Base-by-base conservation (phyloP, 1,284 basidiomycete species). In the Taiwanofungus camphoratus region DNA sequence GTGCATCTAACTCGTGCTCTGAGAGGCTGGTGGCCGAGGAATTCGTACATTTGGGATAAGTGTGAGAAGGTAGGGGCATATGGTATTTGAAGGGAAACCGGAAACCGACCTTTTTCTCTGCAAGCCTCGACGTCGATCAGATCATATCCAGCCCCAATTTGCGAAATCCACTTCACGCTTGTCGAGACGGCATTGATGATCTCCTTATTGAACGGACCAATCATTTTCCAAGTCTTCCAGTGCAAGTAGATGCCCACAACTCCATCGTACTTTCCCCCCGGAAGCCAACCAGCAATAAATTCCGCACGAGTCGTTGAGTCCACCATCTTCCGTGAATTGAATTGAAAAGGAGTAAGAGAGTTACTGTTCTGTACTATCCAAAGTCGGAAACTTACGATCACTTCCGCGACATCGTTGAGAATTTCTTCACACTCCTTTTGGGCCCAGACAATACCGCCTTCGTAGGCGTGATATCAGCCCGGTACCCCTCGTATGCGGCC, bases 131-230 rank as follows among this genome's bases (percentile, higher is more conserved):
- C 77, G 58, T 93, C 86, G 52, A 94, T 87, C 52, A 85, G 80
- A 61, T 92, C 88, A 58, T 94, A 94, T 2, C 92, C 92, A 0
- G 92, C 91, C 15, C 92, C 92, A 50, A 93, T 92, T 64, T 93
- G 90, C 1, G 84, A 87, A 52, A 95, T 90, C 80, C 87, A 92
- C 58, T 84, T 84, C 45, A 94, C 73, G 18, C 71, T 74, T 15
- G 40, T 40, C 3, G 87, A 79, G 9, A 94, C 69, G 0, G 74
- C 77, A 41, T 73, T 64, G 50, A 95, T 71, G 53, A 95, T 69
- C 52, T 87, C 84, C 57, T 77, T 75, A 65, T 94, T 88, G 56
- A 92, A 92, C 21, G 79, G 63, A 16, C 91, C 92, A 51, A 92
- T 81, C 19, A 60, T 63, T 45, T 74, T 68, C n/a, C 76, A 65